Base-by-base conservation (phyloP, 495 filamentous ascomycete species). In the Aspergillus ellipticus region DNA sequence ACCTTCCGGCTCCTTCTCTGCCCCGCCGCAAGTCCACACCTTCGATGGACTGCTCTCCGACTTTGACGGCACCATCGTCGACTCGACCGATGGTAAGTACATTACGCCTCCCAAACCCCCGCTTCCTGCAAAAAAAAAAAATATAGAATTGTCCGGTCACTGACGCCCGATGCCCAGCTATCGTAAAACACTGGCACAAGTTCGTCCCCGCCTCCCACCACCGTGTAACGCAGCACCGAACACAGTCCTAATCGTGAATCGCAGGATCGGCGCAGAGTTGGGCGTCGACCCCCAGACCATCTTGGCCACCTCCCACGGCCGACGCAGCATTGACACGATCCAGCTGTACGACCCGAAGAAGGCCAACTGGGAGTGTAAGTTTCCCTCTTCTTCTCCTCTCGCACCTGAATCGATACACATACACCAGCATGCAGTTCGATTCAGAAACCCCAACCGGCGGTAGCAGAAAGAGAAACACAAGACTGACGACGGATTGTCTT, bases 171-270 rank as follows among this genome's bases (percentile, higher is more conserved):
- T 16, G 17, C 50, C 31, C 43, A 90, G 94, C 94, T 11, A 92
- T 98, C 35, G 83, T 90, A 52, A 96, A 96, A 69, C 87, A 96
- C 72, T 98, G 94, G 94, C 79, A 89, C 58, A 79, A 82, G 89
- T 92, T 74, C 76, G 81, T 74, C 20, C 6, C 35, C 20, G 15
- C 35, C 51, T 15, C 5, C 15, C 21, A 57, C 22, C 9, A 35
- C 31, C 47, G 20, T 43, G 19, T 19, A 24, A n/a, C 39, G 28
- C 6, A 33, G 15, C 37, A n/a, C 33, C 24, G 6, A 35, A 15
- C 11, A 16, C 24, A 26, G 13, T 29, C 22, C 33, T 37, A 42
- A 49, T 26, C 8, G n/a, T 39, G 16, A 48, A 55, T 49, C 29
- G 41, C 45, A 96, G 92, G 35, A 82, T 96, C 65, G 92, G 87